Percentiles rank a stretch among this genome's conserved stretches.
These are phyloP conservation scores for Solanum gandarillasii DNA, from an alignment of 257 asterid genomes.

Conservation along the genomic window DNA sequence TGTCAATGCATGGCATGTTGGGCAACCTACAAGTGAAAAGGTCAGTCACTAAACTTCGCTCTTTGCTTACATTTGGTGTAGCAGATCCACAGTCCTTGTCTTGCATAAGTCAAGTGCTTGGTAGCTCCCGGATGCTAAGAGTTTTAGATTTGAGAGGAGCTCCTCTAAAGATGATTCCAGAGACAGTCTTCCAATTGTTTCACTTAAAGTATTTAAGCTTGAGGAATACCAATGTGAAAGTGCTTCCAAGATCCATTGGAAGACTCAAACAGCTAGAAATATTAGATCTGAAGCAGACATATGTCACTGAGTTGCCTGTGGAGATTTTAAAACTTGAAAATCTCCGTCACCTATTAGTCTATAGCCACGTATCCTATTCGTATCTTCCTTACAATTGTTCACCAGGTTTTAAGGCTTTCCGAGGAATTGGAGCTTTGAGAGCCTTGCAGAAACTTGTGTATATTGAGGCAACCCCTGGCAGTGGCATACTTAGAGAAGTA, in stretches of 20 bases:
- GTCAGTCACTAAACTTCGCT: constrained; percentile 8
- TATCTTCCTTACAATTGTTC: constrained; percentile 13
- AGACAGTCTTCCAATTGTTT: constrained; percentile 6
- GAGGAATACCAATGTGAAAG: constrained; percentile 10
- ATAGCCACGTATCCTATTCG: background rate
- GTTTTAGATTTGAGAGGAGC: constrained; percentile 17
- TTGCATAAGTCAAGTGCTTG: constrained; percentile 5
- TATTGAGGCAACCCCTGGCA: constrained; percentile 15
- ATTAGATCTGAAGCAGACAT: constrained; percentile 22
- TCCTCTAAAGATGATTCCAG: constrained; percentile 10
- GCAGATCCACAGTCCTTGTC: constrained; percentile 2
- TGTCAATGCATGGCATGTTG: constrained; percentile 16
- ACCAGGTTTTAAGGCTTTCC: constrained; percentile 22
- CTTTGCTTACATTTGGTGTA: constrained; percentile 12
- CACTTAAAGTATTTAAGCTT: constrained; percentile 22
- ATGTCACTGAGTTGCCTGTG: constrained; percentile 18
- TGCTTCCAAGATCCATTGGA: constrained; percentile 8
- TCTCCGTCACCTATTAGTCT: constrained; percentile 21
- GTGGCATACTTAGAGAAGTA: constrained; percentile 9
- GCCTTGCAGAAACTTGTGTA: constrained; percentile 13
- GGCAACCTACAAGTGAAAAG: background rate
- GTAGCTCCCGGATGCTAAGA: constrained; percentile 10
- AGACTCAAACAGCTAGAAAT: constrained; percentile 23
- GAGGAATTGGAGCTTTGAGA: constrained; percentile 14
- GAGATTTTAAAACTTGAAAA: constrained; percentile 18